A percentile compares a stretch with the other conserved stretches of the same genome.
These are phyloP conservation scores for Graphilbum sp. DNA, from an alignment of 2,329 filamentous ascomycete species.

Conservation along the genomic window DNA sequence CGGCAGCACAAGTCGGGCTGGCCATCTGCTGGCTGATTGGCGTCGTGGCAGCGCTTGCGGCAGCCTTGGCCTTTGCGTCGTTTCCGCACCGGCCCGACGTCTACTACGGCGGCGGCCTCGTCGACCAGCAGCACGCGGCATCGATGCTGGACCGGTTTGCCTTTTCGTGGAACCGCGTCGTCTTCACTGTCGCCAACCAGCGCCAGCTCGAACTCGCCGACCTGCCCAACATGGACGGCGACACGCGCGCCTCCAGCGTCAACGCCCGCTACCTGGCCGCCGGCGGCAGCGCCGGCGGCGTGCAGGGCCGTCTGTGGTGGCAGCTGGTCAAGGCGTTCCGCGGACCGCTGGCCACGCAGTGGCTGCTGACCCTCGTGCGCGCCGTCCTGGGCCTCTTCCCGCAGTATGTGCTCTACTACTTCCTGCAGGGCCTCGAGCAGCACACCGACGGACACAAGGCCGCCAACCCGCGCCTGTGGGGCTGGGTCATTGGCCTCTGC, in stretches of 20 bases:
- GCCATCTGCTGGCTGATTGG: constrained; percentile 14
- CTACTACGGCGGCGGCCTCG: constrained; percentile 14
- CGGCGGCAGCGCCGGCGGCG: constrained; percentile 9
- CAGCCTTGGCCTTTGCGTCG: constrained; percentile 13
- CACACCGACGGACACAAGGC: constrained; percentile 6
- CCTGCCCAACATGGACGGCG: constrained; percentile 16
- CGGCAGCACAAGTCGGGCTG: no score
- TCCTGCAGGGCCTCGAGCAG: constrained; percentile 17
- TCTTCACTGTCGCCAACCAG: constrained; percentile 15
- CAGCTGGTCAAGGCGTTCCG: constrained; percentile 15
- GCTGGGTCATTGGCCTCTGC: constrained; percentile 17
- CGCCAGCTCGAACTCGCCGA: constrained; percentile 16
- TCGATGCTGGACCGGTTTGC: constrained; percentile 15
- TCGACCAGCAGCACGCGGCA: constrained; percentile 19
- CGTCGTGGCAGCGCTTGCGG: constrained; percentile 9
- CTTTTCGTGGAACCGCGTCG: constrained; percentile 17
- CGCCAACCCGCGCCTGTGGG: constrained; percentile 13
- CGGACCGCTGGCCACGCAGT: constrained; percentile 15
- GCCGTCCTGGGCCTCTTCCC: constrained; percentile 17
- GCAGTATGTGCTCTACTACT: constrained; percentile 19
- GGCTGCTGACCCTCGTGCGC: constrained; percentile 15
- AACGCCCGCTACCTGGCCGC: constrained; percentile 9
- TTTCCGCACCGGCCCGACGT: constrained; percentile 19
- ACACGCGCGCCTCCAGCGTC: constrained; percentile 15
- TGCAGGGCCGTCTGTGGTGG: constrained; percentile 15